Evolutionary conservation across 73 alveolate genomes (phyloP).

Genomic region (Breviolum minutum): DNA sequence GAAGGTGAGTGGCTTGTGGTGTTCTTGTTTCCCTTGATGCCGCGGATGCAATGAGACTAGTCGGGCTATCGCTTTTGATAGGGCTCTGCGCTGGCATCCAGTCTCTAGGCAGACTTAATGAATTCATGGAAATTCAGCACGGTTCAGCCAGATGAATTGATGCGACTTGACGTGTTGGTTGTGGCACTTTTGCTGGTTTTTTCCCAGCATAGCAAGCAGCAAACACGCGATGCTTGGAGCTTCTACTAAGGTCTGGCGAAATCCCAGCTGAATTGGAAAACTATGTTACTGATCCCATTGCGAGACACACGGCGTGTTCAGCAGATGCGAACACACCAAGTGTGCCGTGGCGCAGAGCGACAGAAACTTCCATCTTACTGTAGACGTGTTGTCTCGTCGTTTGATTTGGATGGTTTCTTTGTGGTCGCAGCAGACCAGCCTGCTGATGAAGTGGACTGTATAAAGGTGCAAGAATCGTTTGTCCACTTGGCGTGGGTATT

Average conservation of each 20-base stretch:
- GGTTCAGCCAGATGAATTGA: too few relatives aligned
- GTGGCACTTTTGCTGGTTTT: too few relatives aligned
- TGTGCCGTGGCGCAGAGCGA: background rate
- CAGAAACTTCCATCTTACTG: background rate
- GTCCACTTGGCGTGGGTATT: too few relatives aligned
- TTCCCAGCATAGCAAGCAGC: too few relatives aligned
- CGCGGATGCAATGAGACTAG: background rate
- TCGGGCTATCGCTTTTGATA: background rate
- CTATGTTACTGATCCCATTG: constrained; percentile 60
- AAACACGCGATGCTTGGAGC: background rate
- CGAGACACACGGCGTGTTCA: constrained; percentile 52
- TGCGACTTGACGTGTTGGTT: too few relatives aligned
- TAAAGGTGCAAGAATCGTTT: too few relatives aligned
- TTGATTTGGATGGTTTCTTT: too few relatives aligned
- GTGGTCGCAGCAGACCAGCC: too few relatives aligned
- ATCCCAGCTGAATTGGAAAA: background rate
- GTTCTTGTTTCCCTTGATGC: background rate
- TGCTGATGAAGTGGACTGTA: too few relatives aligned
- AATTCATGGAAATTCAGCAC: too few relatives aligned
- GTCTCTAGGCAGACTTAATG: background rate
- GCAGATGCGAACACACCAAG: constrained; percentile 43
- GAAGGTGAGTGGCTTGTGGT: too few relatives aligned
- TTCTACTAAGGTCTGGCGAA: background rate
- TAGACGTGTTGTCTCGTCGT: too few relatives aligned
- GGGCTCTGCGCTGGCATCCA: background rate